These are phyloP conservation scores for Penicillium sp. DNA, from an alignment of 2,329 filamentous ascomycete species.

Conservation along the genomic window DNA sequence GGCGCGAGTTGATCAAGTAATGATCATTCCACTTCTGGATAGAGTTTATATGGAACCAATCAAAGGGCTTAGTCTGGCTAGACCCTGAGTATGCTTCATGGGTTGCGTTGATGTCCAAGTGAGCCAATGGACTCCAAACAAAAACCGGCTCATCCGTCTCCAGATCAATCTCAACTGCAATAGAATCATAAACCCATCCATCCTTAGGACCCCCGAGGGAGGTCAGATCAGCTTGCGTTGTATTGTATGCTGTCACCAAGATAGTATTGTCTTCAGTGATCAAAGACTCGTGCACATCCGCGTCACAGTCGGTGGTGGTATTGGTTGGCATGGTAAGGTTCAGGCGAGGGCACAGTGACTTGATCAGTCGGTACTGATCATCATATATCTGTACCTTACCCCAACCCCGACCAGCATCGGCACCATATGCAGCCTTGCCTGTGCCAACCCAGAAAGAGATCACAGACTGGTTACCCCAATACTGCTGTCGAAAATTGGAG, in stretches of 20 bases:
- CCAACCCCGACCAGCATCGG: neutral
- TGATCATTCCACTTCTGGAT: slow-evolving; percentile 34
- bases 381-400: slow-evolving; percentile 2
- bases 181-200: slow-evolving; percentile 37
- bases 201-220: slow-evolving; percentile 33
- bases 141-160: slow-evolving; percentile 36
- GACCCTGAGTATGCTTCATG: slow-evolving; percentile 31
- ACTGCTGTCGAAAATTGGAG: slow-evolving; percentile 6
- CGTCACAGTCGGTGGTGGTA: slow-evolving; percentile 7
- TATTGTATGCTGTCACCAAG: slow-evolving; percentile 39
- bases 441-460: slow-evolving; percentile 6
- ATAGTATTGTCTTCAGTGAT: slow-evolving; percentile 38
- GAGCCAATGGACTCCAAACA: slow-evolving; percentile 37
- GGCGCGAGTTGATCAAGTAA: slow-evolving; percentile 38
- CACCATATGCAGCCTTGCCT: neutral
- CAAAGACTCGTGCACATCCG: slow-evolving; percentile 34
- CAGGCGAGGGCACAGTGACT: neutral
- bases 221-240: slow-evolving; percentile 35
- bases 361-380: neutral
- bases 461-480: neutral
- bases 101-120: slow-evolving; percentile 17
- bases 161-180: slow-evolving; percentile 39
- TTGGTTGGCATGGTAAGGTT: slow-evolving; percentile 7
- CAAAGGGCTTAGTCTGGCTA: slow-evolving; percentile 34
- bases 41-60: slow-evolving; percentile 41